Evolutionary conservation across 331 rosid genomes (phyloP), one percentile per base, ranked within the genome.

Genomic region (Dryas integrifolia): DNA sequence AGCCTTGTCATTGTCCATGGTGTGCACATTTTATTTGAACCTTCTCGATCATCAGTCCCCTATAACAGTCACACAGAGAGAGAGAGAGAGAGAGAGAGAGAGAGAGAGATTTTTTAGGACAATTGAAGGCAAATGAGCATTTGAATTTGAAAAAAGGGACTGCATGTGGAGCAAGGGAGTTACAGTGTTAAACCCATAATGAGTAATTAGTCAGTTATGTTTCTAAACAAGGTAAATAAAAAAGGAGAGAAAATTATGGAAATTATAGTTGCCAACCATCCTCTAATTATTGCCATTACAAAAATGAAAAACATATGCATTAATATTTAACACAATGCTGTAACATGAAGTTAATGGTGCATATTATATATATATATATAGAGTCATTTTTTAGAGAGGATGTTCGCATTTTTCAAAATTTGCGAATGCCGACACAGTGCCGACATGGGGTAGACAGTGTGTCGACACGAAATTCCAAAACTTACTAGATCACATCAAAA

Each of bases 1-100:
- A 82, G 72, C 66, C 86, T 75, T 24, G 87, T 62, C 72, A 80
- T 46, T 5, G 86, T 81, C 84, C 82, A 83, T 56, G 86, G 74
- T 26, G 82, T 76, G 80, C 81, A 67, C 86, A 76, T 90, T 26
- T 81, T 77, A 53, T 30, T 0, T 30, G 35, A 0, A 30, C 3
- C 35, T 30, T 30, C 35, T 30, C 35, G 35, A 30, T 30, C 35
- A 2, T 30, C 35, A 30, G 35, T 30, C 35, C 3, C 3, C 35
- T 30, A 30, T 30, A 30, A 30, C 35, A 30, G 59, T 65, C 45
- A 58, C 21, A 67, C 59, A 75, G 73, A 59, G 38, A 50, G 5
- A 45, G 44, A n/a, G 66, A 53, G 39, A 64, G 71, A 58, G 74
- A 68, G 69, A 55, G 35, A 71, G 74, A 50, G 21, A 12, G 44